Base-by-base conservation (phyloP, 495 filamentous ascomycete genomes). In the Aspergillus baeticus region DNA sequence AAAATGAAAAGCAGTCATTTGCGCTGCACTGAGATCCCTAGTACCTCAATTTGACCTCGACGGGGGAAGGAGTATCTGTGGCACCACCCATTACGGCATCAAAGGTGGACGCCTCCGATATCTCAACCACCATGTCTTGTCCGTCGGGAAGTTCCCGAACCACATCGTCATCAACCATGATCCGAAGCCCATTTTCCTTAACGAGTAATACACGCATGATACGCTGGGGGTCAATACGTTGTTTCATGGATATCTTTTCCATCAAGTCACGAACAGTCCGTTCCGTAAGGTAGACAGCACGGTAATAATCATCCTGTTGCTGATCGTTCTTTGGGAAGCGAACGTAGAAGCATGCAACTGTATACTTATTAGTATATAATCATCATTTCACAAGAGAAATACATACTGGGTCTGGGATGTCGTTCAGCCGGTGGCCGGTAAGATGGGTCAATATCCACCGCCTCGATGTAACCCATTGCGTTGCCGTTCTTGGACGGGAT, bases 161-260 rank as follows among this genome's bases (percentile, higher is more conserved):
- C 26, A 94, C 85, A 44, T 96, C 91, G 58, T 98, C 90, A 67
- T 98, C 94, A 50, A 98, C 79, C 67, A 92, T 84, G 42, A 98
- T 86, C 59, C 88, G 83, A 5, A 97, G 68, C 0, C 92, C 91
- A 53, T 83, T 82, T 20, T 81, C 71, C 21, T 88, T 87, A 54
- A 92, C 75, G 34, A 80, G 89, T 20, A 96, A 68, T 1, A 87
- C 85, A 26, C 88, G 85, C 11, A 84, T 69, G 37, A 98, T 82
- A 29, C 79, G 81, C 2, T 74, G 69, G 0, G 87, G 79, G 47
- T 97, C 89, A 51, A 98, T 81, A 14, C 86, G 80, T 63, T 85
- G 89, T 71, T 96, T 97, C 29, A 76, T 66, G 2, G 90, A 87
- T 22, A 96, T 83, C 53, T 82, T 81, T 15, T 69, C 70, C 54